phyloP scores from a whole-genome alignment of 2,329 filamentous ascomycete genomes.

The Fusarium burgessii region DNA sequence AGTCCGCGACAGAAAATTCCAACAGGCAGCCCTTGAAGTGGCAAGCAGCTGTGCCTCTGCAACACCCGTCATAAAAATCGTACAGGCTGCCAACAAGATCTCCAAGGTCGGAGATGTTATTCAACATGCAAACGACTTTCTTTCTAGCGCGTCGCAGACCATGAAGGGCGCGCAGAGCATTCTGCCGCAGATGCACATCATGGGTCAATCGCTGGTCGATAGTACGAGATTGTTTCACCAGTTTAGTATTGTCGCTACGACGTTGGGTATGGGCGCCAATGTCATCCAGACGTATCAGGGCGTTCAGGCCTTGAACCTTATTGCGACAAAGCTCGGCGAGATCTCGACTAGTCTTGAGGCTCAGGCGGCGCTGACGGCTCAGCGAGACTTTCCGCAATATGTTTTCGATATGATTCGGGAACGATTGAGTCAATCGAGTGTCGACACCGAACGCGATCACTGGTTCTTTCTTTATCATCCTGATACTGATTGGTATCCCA shows the following conservation, averaged over 20 bases:
- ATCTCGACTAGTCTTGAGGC: constrained; percentile 51
- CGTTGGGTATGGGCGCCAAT: constrained; percentile 51
- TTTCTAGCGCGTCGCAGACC: constrained; percentile 40
- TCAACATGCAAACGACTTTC: constrained; percentile 41
- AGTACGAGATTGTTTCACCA: constrained; percentile 48
- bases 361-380: constrained; percentile 53
- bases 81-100: constrained; percentile 45
- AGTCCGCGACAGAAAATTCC: constrained; percentile 28
- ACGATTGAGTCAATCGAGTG: constrained; percentile 49
- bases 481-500: constrained; percentile 57
- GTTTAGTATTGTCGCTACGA: constrained; percentile 49
- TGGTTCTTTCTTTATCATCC: constrained; percentile 58
- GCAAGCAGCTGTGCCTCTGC: constrained; percentile 31
- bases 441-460: constrained; percentile 49
- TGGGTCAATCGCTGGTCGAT: constrained; percentile 52
- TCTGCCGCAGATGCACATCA: constrained; percentile 51
- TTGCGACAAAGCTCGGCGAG: constrained; percentile 51
- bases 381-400: constrained; percentile 53
- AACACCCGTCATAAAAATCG: constrained; percentile 38
- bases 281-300: constrained; percentile 53
- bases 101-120: constrained; percentile 43
- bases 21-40: constrained; percentile 28
- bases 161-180: constrained; percentile 39
- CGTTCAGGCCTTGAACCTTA: constrained; percentile 51
- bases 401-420: constrained; percentile 54